phyloP scores from a whole-genome alignment of 2,329 filamentous ascomycete species.

The Laburnicola sp. region DNA sequence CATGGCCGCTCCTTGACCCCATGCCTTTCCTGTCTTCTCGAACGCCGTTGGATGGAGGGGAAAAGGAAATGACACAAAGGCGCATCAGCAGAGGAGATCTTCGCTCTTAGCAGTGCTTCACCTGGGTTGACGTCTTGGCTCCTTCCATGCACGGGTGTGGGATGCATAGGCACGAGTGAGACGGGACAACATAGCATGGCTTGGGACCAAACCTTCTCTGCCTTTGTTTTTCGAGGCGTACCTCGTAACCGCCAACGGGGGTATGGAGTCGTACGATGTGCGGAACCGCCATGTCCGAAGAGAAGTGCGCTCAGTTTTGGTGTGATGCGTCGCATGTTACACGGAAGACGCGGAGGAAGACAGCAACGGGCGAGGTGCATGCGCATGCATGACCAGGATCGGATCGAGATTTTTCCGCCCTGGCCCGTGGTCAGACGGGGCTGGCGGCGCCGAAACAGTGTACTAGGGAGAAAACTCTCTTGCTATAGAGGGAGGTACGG shows the following conservation, averaged over 20 bases:
- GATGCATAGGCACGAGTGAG: background rate
- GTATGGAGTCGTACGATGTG: constrained; percentile 18
- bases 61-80: background rate
- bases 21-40: background rate
- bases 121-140: background rate
- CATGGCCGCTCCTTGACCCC: background rate
- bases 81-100: background rate
- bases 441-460: too few relatives aligned
- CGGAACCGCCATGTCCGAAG: background rate
- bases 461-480: background rate
- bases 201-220: background rate
- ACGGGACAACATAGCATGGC: background rate
- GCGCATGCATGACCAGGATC: constrained; percentile 8
- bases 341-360: background rate
- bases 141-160: constrained; percentile 1
- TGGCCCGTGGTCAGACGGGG: background rate
- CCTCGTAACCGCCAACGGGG: background rate
- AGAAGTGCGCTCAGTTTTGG: too few relatives aligned
- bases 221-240: background rate
- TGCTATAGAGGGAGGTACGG: background rate
- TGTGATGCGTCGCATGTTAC: constrained; percentile 2
- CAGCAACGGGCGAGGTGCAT: constrained; percentile 8
- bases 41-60: constrained; percentile 1
- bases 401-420: constrained; percentile 16
- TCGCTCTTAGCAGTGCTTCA: background rate